These are phyloP conservation scores for Fusarium marasasianum DNA, from an alignment of 2,329 filamentous ascomycete genomes.

Conservation along the genomic window DNA sequence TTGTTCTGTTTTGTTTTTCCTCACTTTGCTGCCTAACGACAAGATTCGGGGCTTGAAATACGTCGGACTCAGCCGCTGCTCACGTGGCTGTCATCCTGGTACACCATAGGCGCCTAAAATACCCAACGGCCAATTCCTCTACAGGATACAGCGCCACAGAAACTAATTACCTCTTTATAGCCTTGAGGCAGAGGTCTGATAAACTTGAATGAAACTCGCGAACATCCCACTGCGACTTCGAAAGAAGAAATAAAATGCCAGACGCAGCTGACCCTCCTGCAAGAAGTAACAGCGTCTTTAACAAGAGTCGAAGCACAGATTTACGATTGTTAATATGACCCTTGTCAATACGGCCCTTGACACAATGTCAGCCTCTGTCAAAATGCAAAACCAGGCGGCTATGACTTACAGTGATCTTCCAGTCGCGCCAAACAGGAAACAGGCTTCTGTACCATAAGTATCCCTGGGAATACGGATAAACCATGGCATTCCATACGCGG, in stretches of 20 bases:
- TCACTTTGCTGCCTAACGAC: neutral
- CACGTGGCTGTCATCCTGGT: neutral
- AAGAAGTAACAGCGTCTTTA: neutral
- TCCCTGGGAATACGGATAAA: neutral
- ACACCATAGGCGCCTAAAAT: neutral
- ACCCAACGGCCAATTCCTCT: neutral
- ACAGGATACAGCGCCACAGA: neutral
- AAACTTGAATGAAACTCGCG: neutral
- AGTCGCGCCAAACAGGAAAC: neutral
- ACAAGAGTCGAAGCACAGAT: neutral
- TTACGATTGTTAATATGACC: neutral
- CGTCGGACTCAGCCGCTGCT: neutral
- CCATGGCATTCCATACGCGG: neutral
- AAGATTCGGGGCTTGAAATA: neutral
- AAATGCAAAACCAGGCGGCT: accelerated
- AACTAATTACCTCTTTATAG: neutral
- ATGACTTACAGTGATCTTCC: neutral
- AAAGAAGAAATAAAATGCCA: neutral
- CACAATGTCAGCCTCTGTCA: neutral
- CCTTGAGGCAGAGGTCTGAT: neutral
- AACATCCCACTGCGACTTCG: neutral
- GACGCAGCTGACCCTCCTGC: neutral
- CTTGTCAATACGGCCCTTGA: neutral
- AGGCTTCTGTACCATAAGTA: neutral
- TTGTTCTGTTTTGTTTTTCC: accelerated